A percentile compares a stretch with the other conserved stretches of the same genome.
phyloP scores from a whole-genome alignment of 2,329 filamentous ascomycete species.

The Lachnellula occidentalis region DNA sequence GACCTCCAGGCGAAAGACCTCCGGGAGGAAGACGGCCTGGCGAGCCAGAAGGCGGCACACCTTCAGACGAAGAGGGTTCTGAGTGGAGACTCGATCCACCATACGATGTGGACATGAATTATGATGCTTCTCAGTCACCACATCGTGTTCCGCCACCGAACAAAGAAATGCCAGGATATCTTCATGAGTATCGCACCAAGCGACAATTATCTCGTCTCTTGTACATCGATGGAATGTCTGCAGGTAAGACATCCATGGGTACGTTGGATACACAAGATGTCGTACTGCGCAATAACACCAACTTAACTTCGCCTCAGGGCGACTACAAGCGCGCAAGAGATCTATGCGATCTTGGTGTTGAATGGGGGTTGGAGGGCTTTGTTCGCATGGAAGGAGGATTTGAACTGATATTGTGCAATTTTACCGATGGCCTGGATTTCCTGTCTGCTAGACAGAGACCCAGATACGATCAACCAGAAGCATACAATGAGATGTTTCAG shows the following conservation, averaged over 20 bases:
- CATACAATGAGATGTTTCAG: neutral
- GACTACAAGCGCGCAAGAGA: slow-evolving; percentile 48
- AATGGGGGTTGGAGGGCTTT: slow-evolving; percentile 58
- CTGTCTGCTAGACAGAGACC: slow-evolving; percentile 18
- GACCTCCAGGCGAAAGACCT: slow-evolving; percentile 7
- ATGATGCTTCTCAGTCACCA: neutral
- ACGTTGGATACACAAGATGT: slow-evolving; percentile 64
- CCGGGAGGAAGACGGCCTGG: slow-evolving; percentile 6
- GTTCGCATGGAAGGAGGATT: slow-evolving; percentile 66
- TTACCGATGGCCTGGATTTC: slow-evolving; percentile 34
- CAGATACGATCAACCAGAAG: neutral
- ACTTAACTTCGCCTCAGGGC: slow-evolving; percentile 27
- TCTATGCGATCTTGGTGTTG: slow-evolving; percentile 49
- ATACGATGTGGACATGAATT: neutral
- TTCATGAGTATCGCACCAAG: slow-evolving; percentile 60
- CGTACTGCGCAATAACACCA: slow-evolving; percentile 38
- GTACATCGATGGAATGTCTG: slow-evolving; percentile 66
- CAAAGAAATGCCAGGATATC: slow-evolving; percentile 42
- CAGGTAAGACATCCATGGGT: slow-evolving; percentile 58
- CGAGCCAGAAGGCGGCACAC: neutral
- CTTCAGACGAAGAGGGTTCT: neutral
- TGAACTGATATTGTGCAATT: slow-evolving; percentile 64
- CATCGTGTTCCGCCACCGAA: neutral
- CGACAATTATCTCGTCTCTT: slow-evolving; percentile 53
- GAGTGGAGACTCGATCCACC: neutral